Base-by-base conservation (phyloP, 2,329 filamentous ascomycete genomes). In the Aplosporella prunicola region DNA sequence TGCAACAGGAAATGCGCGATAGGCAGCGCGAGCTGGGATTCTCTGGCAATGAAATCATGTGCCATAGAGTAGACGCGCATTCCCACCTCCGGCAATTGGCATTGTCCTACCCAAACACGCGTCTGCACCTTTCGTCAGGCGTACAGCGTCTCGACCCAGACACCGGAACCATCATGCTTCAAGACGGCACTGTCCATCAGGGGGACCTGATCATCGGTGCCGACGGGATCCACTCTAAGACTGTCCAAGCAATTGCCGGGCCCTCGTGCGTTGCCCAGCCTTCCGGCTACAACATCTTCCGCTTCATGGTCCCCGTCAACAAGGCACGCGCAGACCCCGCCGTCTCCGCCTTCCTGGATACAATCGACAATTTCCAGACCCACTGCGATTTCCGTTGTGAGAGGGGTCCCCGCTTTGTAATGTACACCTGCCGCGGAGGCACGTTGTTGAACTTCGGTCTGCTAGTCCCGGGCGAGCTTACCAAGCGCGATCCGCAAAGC, bases 191-290 rank as follows among this genome's bases (percentile, higher is more conserved):
- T 1, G 15, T 29, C 13, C 34, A 36, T 22, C 16, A 9, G 6
- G 34, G 34, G 8, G 26, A 36, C 9, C n/a, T 30, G 10, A 7
- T 36, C 26, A 27, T 36, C 25, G 34, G 34, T 7, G 34, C 34
- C 9, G 34, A 36, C 26, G 34, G 34, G 10, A 30, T 36, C 34
- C 34, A 36, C 14, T 36, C 34, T 14, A 23, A 36, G 34, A 36
- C 14, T 18, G 34, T 36, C 7, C 26, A 30, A 27, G 34, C 34
- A 6, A 36, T 36, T 16, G 34, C 34, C 2, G 34, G 34, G 13
- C 26, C 26, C 17, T 25, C 29, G 34, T 36, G 34, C 13, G 34
- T 36, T 18, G 16, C 34, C 10, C 29, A 25, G 13, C 34, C 26
- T 15, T 18, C 34, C 3, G 34, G 34, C 13, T 25, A 29, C 25